These are phyloP conservation scores for Leptographium lundbergii DNA, from an alignment of 2,329 filamentous ascomycete genomes.

Conservation along the genomic window DNA sequence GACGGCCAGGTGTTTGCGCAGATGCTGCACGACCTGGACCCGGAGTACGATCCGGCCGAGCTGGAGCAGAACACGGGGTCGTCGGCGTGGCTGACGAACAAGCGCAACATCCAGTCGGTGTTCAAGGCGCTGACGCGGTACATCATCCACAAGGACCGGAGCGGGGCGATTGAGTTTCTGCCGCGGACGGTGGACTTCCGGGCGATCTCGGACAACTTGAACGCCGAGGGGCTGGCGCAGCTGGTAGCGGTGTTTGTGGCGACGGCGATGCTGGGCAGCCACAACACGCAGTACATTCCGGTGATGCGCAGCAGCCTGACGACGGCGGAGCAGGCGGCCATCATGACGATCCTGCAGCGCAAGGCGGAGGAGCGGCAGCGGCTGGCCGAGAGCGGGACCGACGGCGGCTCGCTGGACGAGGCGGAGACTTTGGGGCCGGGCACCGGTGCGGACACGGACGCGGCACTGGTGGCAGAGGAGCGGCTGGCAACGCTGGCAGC, in stretches of 20 bases:
- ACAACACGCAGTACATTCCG: constrained; percentile 18
- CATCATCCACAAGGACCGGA: constrained; percentile 24
- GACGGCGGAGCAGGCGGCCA: constrained; percentile 28
- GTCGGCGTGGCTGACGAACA: constrained; percentile 46
- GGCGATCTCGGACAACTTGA: constrained; percentile 12
- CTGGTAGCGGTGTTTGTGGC: constrained; percentile 26
- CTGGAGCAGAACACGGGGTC: constrained; percentile 34
- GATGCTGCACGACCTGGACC: constrained; percentile 45
- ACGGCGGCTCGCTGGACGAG: constrained; percentile 23
- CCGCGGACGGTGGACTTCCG: constrained; percentile 13
- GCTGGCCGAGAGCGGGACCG: constrained; percentile 20
- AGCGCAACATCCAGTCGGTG: constrained; percentile 83
- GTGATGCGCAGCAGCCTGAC: constrained; percentile 19
- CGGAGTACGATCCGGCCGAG: constrained; percentile 40
- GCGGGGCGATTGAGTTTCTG: constrained; percentile 12
- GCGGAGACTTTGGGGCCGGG: constrained; percentile 17
- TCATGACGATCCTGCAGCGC: constrained; percentile 34
- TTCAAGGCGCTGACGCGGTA: constrained; percentile 78
- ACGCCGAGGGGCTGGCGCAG: constrained; percentile 11
- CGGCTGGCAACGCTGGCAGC: constrained; percentile 37
- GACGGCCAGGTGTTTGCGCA: constrained; percentile 42
- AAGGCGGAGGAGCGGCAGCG: constrained; percentile 30
- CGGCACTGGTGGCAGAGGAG: constrained; percentile 44
- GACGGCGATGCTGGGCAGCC: constrained; percentile 16
- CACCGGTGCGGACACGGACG: constrained; percentile 26